Evolutionary conservation across 202 grass and related monocot species (phyloP).

Genomic region (Schoenoplectus tabernaemontani): DNA sequence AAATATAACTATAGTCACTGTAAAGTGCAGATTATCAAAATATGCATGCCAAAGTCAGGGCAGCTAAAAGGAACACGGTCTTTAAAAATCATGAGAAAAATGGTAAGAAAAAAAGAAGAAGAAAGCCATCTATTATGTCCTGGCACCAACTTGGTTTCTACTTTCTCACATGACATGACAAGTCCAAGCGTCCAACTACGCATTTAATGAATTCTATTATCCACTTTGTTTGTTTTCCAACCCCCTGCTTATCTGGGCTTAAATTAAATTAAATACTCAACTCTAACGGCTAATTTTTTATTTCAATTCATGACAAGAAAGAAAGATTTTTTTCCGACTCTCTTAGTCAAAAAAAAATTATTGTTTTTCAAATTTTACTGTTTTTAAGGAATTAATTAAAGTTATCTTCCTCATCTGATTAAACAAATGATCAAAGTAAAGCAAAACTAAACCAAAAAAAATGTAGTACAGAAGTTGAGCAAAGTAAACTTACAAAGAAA

Average conservation of each 20-base stretch:
- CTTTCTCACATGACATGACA: constrained; percentile 19
- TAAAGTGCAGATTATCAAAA: too few species aligned
- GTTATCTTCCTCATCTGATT: not conserved
- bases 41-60: not conserved
- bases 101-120: not conserved
- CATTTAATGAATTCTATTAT: constrained; percentile 13
- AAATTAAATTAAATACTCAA: not conserved
- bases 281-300: not conserved
- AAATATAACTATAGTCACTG: too few species aligned
- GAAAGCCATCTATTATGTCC: not conserved
- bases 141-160: constrained; percentile 13
- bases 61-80: not conserved
- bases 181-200: too few species aligned
- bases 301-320: too few species aligned
- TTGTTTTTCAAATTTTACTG: not conserved
- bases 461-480: not conserved
- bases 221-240: not conserved
- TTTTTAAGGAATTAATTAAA: not conserved
- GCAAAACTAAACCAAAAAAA: too few species aligned
- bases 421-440: not conserved
- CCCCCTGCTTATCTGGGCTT: not conserved
- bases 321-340: not conserved
- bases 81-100: constrained; percentile 3
- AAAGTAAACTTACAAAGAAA: constrained; percentile 39
- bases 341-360: not conserved